Base-by-base conservation (phyloP, 257 asterid genomes). In the Nemophila menziesii region DNA sequence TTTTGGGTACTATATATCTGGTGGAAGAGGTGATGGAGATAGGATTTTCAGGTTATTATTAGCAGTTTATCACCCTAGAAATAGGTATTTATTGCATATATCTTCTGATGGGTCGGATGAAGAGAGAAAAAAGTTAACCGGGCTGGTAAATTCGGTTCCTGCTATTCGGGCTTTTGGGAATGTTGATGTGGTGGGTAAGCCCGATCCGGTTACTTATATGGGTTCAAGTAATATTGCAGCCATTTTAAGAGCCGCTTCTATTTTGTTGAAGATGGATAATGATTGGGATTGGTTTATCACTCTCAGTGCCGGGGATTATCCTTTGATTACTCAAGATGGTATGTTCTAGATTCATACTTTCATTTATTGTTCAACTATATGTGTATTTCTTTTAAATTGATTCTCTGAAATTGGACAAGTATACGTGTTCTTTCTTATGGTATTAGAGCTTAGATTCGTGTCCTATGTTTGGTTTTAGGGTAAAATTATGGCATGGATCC, bases 271-370 rank as follows among this genome's bases (percentile, higher is more conserved):
- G 79, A 44, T 79, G 66, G 94, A 77, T 54, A 69, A 29, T 38
- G 80, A 83, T 26, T 90, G 96, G 98, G 94, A 85, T 67, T 90
- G 98, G 98, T 85, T 90, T 64, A 64, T 90, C 43, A 78, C 92
- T 39, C 80, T 90, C 11, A 85, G 96, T 48, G 93, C 96, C 0
- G 20, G 48, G 73, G 96, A 90, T 74, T 90, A 90, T 70, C 98
- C 96, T 0, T 64, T 90, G 70, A 62, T 90, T 44, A 81, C 93
- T 18, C 98, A 84, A 52, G 98, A 90, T 70, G 98, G 98, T 89
- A 85, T 41, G 81, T 44, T 49, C 44, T 24, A 38, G 36, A 36
- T 44, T 59, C 23, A 14, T 20, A 57, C 4, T 16, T 48, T 43
- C 18, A 20, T 24, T 11, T 34, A 20, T 22, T n/a, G n/a, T n/a